Conservation (phyloP, 2,329 filamentous ascomycete species). For the Dryadomyces quercus-mongolicae region DNA sequence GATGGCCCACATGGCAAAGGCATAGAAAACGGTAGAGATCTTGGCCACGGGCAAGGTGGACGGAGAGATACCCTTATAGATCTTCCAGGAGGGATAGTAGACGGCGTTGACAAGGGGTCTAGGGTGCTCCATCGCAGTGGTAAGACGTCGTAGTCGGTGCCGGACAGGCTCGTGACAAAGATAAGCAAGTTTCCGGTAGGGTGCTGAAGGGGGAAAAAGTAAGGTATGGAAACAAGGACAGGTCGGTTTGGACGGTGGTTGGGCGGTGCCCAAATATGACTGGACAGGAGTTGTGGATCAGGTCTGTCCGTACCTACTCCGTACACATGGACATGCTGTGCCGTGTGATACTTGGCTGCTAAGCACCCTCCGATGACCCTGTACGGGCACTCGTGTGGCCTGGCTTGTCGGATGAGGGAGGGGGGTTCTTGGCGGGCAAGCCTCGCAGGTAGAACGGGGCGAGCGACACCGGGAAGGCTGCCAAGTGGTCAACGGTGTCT, state of each 20-base stretch:
- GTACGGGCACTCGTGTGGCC: too few species aligned
- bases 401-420: too few species aligned
- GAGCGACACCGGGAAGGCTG: not conserved
- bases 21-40: constrained; percentile 53
- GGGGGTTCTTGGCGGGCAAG: too few species aligned
- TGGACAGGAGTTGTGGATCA: not conserved
- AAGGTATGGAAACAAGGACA: not conserved
- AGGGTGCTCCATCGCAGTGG: not conserved
- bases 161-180: not conserved
- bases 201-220: not conserved
- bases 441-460: too few species aligned
- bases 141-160: not conserved
- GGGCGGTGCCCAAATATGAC: not conserved
- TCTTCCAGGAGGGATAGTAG: constrained; percentile 55
- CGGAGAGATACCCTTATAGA: constrained; percentile 49
- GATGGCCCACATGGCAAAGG: constrained; percentile 39
- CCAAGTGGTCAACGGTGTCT: not conserved
- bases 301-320: too few species aligned
- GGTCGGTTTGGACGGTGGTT: not conserved
- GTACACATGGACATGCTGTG: not conserved
- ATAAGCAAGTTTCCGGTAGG: not conserved
- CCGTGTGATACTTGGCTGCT: not conserved
- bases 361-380: too few species aligned
- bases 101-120: constrained; percentile 22
- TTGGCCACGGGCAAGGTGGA: constrained; percentile 41